Conservation (phyloP, 805 yeast species). For the Ogataea dorogensis region DNA sequence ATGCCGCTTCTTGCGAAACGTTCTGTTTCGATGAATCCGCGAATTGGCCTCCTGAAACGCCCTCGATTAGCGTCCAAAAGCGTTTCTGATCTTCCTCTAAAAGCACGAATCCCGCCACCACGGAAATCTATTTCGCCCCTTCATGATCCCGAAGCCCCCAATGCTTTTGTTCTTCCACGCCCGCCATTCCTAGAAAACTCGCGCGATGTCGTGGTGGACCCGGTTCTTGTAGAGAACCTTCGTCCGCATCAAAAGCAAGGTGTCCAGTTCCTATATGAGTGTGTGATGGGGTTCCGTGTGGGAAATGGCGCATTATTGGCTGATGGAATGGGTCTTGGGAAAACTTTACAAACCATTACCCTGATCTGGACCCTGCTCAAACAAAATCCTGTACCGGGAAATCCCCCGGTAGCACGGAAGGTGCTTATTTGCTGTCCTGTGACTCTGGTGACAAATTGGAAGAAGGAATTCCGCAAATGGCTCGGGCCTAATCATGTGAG, state of each 20-base stretch:
- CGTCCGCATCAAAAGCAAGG: slow-evolving; percentile 89
- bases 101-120: not conserved
- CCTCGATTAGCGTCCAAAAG: slow-evolving; percentile 7
- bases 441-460: slow-evolving; percentile 85
- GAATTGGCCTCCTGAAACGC: slow-evolving; percentile 8
- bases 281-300: slow-evolving; percentile 67
- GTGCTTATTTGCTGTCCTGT: slow-evolving; percentile 89
- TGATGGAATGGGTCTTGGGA: slow-evolving; percentile 97
- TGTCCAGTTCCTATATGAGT: slow-evolving; percentile 74
- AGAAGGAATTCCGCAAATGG: slow-evolving; percentile 87
- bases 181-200: slow-evolving; percentile 11
- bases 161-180: slow-evolving; percentile 38
- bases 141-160: slow-evolving; percentile 36
- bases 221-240: slow-evolving; percentile 48
- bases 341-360: slow-evolving; percentile 82
- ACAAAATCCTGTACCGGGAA: slow-evolving; percentile 51
- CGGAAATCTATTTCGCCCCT: slow-evolving; percentile 30
- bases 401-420: slow-evolving; percentile 46
- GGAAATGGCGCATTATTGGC: slow-evolving; percentile 81
- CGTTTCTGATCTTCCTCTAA: slow-evolving; percentile 2
- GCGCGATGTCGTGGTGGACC: slow-evolving; percentile 59
- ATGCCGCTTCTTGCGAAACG: slow-evolving; percentile 1
- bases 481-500: slow-evolving; percentile 62
- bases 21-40: not conserved
- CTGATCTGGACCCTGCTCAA: slow-evolving; percentile 79